A percentile compares a stretch with the other conserved stretches of the same genome.
Evolutionary conservation across 371 early-diverging fungal genomes (phyloP).

Genomic region (Blyttiomyces sp.): DNA sequence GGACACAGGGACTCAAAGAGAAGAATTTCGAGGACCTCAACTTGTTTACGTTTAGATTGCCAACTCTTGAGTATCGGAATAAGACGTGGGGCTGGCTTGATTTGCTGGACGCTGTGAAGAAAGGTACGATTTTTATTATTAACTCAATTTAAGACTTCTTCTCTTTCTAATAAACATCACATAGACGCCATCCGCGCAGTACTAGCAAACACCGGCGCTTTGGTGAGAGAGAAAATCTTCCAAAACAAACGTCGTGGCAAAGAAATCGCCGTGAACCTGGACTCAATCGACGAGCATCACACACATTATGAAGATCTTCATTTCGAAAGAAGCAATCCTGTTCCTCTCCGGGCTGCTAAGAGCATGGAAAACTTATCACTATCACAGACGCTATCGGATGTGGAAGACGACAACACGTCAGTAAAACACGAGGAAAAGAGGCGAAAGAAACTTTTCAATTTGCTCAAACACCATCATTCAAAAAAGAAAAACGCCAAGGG

Average conservation of each 20-base stretch:
- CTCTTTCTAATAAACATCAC: neutral
- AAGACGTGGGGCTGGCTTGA: conserved; percentile 75
- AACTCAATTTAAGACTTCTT: neutral
- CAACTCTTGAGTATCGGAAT: conserved; percentile 71
- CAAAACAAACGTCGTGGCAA: conserved; percentile 7
- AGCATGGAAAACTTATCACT: too few relatives aligned
- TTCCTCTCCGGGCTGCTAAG: too few relatives aligned
- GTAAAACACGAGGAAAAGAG: too few relatives aligned
- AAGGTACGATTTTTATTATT: conserved; percentile 30
- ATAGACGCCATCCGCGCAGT: conserved; percentile 58
- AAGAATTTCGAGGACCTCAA: conserved; percentile 71
- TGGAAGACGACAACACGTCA: too few relatives aligned
- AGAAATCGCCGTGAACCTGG: too few relatives aligned
- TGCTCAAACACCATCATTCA: too few relatives aligned
- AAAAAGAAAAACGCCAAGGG: too few relatives aligned
- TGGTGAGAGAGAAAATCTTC: conserved; percentile 63
- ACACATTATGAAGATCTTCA: too few relatives aligned
- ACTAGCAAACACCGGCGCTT: conserved; percentile 61
- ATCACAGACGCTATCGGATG: too few relatives aligned
- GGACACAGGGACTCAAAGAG: conserved; percentile 59
- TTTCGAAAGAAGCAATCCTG: too few relatives aligned
- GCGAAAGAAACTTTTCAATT: too few relatives aligned
- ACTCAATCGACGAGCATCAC: too few relatives aligned
- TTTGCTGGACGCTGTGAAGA: conserved; percentile 60
- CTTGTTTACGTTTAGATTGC: conserved; percentile 66